A percentile compares a stretch with the other conserved stretches of the same genome.
Evolutionary conservation across 176 grass and related monocot species (phyloP).

Genomic region (Areca catechu): DNA sequence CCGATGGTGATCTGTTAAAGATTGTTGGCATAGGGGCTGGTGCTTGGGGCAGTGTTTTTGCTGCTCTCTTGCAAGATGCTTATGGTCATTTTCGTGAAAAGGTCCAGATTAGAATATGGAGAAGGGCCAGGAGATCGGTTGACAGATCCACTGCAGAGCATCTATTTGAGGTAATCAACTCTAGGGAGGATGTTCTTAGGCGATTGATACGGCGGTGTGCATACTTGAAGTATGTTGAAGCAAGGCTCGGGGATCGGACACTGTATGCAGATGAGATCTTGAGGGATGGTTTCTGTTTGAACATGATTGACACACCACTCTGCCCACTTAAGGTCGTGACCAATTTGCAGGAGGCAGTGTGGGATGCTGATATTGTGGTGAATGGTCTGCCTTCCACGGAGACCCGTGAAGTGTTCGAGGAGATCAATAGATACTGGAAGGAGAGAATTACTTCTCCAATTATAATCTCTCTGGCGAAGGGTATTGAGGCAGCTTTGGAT

Average conservation of each 20-base stretch:
- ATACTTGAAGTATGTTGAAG: constrained; percentile 95
- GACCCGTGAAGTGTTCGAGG: constrained; percentile 84
- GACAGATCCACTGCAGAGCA: constrained; percentile 65
- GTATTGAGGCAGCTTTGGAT: constrained; percentile 73
- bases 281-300: constrained; percentile 75
- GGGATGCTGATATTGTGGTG: constrained; percentile 96
- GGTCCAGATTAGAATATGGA: constrained; percentile 94
- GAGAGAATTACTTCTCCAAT: constrained; percentile 84
- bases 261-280: constrained; percentile 91
- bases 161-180: constrained; percentile 96
- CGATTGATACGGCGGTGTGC: constrained; percentile 76
- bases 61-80: constrained; percentile 83
- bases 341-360: constrained; percentile 93
- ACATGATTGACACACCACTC: constrained; percentile 89
- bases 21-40: constrained; percentile 91
- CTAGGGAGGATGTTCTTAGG: constrained; percentile 81
- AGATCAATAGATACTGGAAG: constrained; percentile 92
- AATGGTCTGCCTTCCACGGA: constrained; percentile 87
- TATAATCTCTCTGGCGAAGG: constrained; percentile 87
- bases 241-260: constrained; percentile 67
- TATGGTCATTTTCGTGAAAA: constrained; percentile 83
- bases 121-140: constrained; percentile 48
- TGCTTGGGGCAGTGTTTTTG: constrained; percentile 93
- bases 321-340: constrained; percentile 95
- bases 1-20: constrained; percentile 80